Percentiles rank a stretch among this genome's conserved stretches.
phyloP scores from a whole-genome alignment of 352 stramenopile species.

The Phytophthora agathidicida region DNA sequence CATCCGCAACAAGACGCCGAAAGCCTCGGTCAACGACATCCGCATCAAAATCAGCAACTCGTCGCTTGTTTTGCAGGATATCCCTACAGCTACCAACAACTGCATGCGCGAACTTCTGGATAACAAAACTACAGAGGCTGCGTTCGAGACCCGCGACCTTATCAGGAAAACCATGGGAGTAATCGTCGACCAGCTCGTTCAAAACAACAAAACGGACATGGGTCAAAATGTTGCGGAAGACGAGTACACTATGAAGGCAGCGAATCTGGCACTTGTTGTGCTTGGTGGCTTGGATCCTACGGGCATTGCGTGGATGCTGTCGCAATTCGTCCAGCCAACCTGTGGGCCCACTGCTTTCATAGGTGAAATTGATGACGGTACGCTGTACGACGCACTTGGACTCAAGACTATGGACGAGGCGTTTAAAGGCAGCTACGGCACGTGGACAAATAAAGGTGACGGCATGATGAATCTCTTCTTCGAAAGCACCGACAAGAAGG shows the following conservation, averaged over 20 bases:
- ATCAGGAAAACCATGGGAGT: conserved; percentile 33
- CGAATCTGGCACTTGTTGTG: conserved; percentile 38
- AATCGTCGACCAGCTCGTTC: conserved; percentile 35
- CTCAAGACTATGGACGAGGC: conserved; percentile 32
- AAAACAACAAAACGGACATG: conserved; percentile 21
- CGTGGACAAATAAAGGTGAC: conserved; percentile 39
- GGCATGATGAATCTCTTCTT: conserved; percentile 31
- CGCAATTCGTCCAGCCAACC: conserved; percentile 47
- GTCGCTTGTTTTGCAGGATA: conserved; percentile 26
- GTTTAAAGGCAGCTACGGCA: conserved; percentile 43
- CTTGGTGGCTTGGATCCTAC: conserved; percentile 48
- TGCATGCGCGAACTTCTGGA: conserved; percentile 33
- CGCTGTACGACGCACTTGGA: conserved; percentile 33
- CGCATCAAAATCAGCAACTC: conserved; percentile 33
- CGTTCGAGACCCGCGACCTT: conserved; percentile 36
- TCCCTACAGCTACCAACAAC: conserved; percentile 38
- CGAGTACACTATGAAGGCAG: conserved; percentile 37
- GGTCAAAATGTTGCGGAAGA: conserved; percentile 16
- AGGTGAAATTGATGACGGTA: conserved; percentile 43
- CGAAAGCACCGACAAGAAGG: conserved; percentile 32
- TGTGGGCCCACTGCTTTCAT: conserved; percentile 35
- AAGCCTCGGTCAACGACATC: conserved; percentile 24
- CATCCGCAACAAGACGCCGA: conserved; percentile 21
- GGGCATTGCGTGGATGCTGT: conserved; percentile 41
- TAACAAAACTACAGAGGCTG: conserved; percentile 20